Conservation (phyloP, 257 asterid species). For the Avicennia marina region DNA sequence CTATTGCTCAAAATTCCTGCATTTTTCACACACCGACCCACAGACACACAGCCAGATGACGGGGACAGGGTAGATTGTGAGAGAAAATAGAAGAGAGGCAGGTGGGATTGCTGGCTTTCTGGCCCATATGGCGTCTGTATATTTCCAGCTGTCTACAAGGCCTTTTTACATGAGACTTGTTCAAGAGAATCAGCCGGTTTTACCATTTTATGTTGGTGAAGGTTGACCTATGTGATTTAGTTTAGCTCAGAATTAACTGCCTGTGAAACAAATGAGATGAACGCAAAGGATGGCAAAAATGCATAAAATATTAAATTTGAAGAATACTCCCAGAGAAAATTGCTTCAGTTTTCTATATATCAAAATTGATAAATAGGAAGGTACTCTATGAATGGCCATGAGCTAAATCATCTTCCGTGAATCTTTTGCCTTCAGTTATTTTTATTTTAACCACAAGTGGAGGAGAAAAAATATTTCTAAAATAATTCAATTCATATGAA, state of each 20-base stretch:
- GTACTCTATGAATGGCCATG: neutral
- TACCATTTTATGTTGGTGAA: no score
- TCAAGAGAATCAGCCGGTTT: no score
- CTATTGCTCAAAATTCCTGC: no score
- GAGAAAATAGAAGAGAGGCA: neutral
- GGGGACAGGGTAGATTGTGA: neutral
- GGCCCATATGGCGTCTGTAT: neutral
- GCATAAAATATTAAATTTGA: neutral
- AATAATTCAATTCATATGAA: no score
- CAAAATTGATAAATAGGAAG: neutral
- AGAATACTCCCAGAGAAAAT: neutral
- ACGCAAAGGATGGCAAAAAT: neutral
- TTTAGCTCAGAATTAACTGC: neutral
- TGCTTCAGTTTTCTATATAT: neutral
- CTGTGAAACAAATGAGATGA: neutral
- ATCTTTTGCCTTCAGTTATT: neutral
- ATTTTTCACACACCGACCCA: no score
- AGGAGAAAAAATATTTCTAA: no score
- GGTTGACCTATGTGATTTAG: neutral
- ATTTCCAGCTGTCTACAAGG: neutral
- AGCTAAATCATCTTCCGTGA: neutral
- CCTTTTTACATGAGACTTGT: neutral
- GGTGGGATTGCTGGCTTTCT: neutral
- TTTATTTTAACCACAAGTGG: no score
- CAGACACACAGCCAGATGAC: neutral